Conservation (phyloP, 176 grass and related monocot species). For the Stipa capillata region DNA sequence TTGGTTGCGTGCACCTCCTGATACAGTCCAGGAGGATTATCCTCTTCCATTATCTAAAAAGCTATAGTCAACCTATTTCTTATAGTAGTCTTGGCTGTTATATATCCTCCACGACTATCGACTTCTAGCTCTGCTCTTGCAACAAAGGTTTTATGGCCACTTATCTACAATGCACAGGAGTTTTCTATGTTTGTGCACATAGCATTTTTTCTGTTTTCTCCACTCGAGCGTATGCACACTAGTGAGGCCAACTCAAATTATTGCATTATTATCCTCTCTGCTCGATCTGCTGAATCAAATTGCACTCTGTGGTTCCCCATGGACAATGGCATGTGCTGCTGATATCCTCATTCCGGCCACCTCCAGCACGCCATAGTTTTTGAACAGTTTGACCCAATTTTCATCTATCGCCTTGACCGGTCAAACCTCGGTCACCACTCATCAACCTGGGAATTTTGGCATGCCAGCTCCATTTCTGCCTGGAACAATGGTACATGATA, state of each 20-base stretch:
- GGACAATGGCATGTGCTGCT: constrained; percentile 9
- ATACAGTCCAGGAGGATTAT: no score
- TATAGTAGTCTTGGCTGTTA: not conserved
- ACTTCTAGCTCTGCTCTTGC: no score
- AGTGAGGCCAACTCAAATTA: constrained; percentile 4
- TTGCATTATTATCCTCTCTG: constrained; percentile 10
- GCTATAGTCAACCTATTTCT: no score
- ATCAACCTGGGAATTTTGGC: not conserved
- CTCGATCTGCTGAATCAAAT: constrained; percentile 21
- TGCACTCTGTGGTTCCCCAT: constrained; percentile 13
- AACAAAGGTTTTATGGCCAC: not conserved
- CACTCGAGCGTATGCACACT: not conserved
- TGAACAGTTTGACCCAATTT: constrained; percentile 9
- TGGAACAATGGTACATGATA: not conserved
- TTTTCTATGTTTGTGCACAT: not conserved
- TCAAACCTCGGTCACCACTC: constrained; percentile 20
- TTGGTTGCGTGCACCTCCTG: no score
- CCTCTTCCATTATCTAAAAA: no score
- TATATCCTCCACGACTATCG: no score
- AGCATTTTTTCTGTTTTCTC: not conserved
- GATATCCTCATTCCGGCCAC: not conserved
- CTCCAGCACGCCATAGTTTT: not conserved
- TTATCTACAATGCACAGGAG: not conserved
- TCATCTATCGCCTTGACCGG: constrained; percentile 4
- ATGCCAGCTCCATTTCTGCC: not conserved